These are phyloP conservation scores for Rhodomyrtus psidioides DNA, from an alignment of 441 rosid genomes.

Conservation along the genomic window DNA sequence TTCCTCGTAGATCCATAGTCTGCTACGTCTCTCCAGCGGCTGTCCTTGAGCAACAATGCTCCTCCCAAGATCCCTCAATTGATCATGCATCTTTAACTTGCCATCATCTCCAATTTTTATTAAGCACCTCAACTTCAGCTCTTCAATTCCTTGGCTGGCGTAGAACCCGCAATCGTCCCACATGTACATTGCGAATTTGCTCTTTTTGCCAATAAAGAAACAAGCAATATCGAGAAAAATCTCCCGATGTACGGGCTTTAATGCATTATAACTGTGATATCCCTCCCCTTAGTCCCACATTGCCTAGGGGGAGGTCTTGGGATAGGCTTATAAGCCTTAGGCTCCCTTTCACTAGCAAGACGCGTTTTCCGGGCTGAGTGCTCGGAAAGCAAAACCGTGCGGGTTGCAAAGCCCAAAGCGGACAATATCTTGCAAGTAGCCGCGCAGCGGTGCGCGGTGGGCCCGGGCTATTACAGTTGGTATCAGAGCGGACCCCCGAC, in stretches of 20 bases:
- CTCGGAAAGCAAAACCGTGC: too few species aligned
- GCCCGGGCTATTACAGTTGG: too few species aligned
- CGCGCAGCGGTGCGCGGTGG: too few species aligned
- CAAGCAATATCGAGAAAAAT: background rate
- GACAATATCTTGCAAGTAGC: too few species aligned
- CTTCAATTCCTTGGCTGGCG: background rate
- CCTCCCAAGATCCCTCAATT: background rate
- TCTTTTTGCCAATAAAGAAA: background rate
- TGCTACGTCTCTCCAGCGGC: background rate
- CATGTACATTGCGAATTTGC: background rate
- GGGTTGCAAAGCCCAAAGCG: too few species aligned
- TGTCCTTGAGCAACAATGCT: background rate
- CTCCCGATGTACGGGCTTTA: fast-evolving
- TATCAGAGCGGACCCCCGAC: too few species aligned
- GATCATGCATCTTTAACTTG: background rate
- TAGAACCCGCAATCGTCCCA: background rate
- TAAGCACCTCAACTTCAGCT: background rate
- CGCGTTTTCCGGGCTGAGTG: too few species aligned
- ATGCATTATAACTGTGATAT: background rate
- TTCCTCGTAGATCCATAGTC: background rate
- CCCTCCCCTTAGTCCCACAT: too few species aligned
- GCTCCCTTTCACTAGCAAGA: too few species aligned
- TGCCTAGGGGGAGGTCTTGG: too few species aligned
- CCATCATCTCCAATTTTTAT: too few species aligned
- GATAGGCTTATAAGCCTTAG: too few species aligned